These are phyloP conservation scores for Hydnum rufescens DNA, from an alignment of 768 basidiomycete genomes.

Conservation along the genomic window DNA sequence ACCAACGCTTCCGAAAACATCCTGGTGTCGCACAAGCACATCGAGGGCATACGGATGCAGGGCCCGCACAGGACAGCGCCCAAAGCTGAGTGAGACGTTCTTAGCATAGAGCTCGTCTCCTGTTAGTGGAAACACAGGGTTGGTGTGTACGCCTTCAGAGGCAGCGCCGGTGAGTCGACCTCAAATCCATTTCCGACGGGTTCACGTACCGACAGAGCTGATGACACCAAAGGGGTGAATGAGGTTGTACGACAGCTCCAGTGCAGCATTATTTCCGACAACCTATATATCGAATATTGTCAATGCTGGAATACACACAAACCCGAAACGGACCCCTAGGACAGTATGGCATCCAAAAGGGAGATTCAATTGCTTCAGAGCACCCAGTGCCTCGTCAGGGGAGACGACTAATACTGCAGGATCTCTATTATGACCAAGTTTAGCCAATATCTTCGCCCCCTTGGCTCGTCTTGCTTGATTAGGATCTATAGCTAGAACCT, in stretches of 20 bases:
- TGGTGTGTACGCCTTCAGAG: slow-evolving; percentile 12
- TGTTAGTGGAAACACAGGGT: slow-evolving; percentile 17
- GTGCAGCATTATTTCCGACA: slow-evolving; percentile 46
- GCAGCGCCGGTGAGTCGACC: slow-evolving; percentile 16
- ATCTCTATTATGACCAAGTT: too few species aligned
- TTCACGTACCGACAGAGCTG: slow-evolving; percentile 28
- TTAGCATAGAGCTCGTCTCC: slow-evolving; percentile 45
- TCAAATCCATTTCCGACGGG: too few species aligned
- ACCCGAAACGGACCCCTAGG: slow-evolving; percentile 31
- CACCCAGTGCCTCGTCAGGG: neutral
- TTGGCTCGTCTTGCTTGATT: neutral
- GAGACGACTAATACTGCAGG: too few species aligned
- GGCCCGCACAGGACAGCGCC: slow-evolving; percentile 60
- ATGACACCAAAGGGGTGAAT: slow-evolving; percentile 60
- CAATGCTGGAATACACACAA: neutral
- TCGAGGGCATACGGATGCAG: slow-evolving; percentile 57
- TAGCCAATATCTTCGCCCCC: neutral
- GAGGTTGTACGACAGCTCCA: slow-evolving; percentile 45
- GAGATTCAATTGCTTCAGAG: neutral
- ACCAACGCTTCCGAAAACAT: slow-evolving; percentile 57
- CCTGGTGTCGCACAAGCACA: slow-evolving; percentile 45
- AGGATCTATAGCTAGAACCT: neutral
- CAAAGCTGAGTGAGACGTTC: slow-evolving; percentile 64
- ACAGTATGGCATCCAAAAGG: slow-evolving; percentile 36
- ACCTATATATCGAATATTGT: slow-evolving; percentile 24